Conservation (phyloP, 2,329 filamentous ascomycete genomes). For the Talaromyces sp. region DNA sequence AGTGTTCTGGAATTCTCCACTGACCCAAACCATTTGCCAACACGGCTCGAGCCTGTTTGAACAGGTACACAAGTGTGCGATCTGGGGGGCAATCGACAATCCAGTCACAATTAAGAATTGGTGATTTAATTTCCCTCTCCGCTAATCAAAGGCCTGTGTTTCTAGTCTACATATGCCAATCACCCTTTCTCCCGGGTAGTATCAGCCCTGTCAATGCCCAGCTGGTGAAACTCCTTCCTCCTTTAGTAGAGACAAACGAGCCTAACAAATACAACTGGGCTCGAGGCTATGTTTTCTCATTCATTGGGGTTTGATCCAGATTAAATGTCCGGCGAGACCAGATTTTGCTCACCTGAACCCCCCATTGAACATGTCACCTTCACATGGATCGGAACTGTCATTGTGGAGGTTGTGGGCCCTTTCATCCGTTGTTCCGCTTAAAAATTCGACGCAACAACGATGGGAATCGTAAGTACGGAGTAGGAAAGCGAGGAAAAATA, state of each 20-base stretch:
- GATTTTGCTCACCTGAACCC: background rate
- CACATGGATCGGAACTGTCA: slow-evolving; percentile 5
- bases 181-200: no score
- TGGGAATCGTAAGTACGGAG: no score
- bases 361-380: background rate
- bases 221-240: no score
- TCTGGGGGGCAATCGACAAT: slow-evolving; percentile 1
- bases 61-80: background rate
- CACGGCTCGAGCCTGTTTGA: slow-evolving; percentile 20
- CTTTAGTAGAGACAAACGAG: no score
- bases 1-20: slow-evolving; percentile 23
- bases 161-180: background rate
- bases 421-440: slow-evolving; percentile 3
- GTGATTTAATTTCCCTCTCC: background rate
- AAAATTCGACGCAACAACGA: background rate
- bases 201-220: no score
- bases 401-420: slow-evolving; percentile 14
- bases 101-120: background rate
- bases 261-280: no score
- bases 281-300: no score
- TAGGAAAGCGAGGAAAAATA: no score
- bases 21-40: slow-evolving; percentile 13
- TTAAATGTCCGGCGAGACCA: background rate
- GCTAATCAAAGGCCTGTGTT: background rate
- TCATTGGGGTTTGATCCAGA: background rate